Evolutionary conservation across 352 stramenopile genomes (phyloP).

Genomic region (Albugo candida): DNA sequence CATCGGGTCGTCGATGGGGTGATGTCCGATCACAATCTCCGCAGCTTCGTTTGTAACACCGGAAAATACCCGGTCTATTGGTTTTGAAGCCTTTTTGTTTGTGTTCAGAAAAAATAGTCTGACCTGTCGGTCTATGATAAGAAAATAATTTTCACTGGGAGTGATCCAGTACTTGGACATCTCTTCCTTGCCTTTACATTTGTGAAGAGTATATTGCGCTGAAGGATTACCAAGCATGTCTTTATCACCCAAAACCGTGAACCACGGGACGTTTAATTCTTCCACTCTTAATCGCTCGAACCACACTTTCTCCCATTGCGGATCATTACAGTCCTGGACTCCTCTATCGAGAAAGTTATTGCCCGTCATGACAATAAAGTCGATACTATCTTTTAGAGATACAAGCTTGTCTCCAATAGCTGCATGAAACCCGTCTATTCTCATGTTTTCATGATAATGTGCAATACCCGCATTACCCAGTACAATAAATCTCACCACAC

Average conservation of each 20-base stretch:
- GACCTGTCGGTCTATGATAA: too few species aligned
- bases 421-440: too few species aligned
- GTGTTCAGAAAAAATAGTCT: too few species aligned
- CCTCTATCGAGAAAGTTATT: conserved; percentile 28
- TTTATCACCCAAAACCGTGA: conserved; percentile 21
- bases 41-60: too few species aligned
- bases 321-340: conserved; percentile 13
- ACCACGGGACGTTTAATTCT: conserved; percentile 16
- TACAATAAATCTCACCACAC: too few species aligned
- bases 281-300: conserved; percentile 16
- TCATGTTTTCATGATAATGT: too few species aligned
- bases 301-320: conserved; percentile 14
- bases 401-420: neutral
- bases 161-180: conserved; percentile 16
- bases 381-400: conserved; percentile 10
- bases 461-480: too few species aligned
- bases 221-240: conserved; percentile 18
- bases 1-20: too few species aligned
- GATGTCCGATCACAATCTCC: too few species aligned
- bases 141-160: too few species aligned
- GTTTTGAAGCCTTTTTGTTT: too few species aligned
- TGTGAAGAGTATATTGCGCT: conserved; percentile 15
- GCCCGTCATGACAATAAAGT: conserved; percentile 18
- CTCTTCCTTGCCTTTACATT: conserved; percentile 3
- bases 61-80: too few species aligned